These are phyloP conservation scores for Ensete glaucum DNA, from an alignment of 176 grass and related monocot genomes.

Conservation along the genomic window DNA sequence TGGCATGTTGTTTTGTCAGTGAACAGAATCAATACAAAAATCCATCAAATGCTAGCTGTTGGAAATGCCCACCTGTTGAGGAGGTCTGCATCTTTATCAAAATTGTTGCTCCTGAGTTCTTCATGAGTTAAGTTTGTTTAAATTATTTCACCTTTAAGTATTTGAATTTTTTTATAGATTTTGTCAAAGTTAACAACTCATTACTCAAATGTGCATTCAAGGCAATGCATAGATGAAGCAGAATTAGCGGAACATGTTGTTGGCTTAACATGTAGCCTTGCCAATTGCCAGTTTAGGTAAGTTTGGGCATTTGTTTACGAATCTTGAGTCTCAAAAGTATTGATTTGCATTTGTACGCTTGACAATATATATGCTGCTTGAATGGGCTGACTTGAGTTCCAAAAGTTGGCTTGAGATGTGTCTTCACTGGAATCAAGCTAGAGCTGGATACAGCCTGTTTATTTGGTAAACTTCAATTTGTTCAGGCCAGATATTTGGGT, in stretches of 20 bases:
- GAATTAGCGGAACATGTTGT: conserved; percentile 85
- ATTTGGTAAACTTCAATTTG: no score
- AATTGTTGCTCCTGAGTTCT: conserved; percentile 3
- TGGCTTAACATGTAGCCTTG: conserved; percentile 75
- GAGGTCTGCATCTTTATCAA: conserved; percentile 37
- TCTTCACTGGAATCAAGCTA: no score
- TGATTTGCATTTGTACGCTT: background rate
- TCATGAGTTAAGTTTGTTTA: background rate
- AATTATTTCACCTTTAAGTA: conserved; percentile 5
- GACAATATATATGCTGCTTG: no score
- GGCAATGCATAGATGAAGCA: conserved; percentile 82
- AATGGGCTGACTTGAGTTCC: no score
- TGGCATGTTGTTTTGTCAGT: conserved; percentile 27
- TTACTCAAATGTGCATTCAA: conserved; percentile 64
- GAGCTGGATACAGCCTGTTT: no score
- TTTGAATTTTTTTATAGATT: conserved; percentile 33
- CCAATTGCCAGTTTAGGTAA: conserved; percentile 66
- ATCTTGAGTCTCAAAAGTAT: background rate
- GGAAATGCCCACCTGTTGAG: conserved; percentile 64
- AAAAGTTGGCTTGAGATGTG: no score
- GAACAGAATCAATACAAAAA: conserved; percentile 76
- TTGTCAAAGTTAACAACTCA: conserved; percentile 67
- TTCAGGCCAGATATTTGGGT: no score
- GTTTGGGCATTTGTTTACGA: background rate
- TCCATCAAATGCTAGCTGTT: conserved; percentile 34